phyloP scores from a whole-genome alignment of 306 rosid genomes.

The Begonia masoniana region DNA sequence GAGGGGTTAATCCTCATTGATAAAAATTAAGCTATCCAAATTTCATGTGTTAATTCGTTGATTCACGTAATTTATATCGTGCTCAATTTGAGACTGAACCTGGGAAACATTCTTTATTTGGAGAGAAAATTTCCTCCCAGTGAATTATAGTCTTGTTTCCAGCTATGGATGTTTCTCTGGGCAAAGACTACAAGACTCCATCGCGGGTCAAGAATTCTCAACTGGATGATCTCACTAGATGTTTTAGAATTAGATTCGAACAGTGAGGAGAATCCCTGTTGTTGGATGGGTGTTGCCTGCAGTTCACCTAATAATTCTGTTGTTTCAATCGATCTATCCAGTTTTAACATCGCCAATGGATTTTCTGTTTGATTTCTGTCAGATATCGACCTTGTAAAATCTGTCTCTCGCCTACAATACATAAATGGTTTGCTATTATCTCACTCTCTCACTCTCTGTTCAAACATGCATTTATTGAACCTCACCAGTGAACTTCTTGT shows the following conservation, averaged over 20 bases:
- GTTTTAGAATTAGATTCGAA: constrained; percentile 36
- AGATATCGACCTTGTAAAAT: constrained; percentile 39
- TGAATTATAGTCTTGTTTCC: neutral
- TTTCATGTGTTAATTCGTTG: too few relatives aligned
- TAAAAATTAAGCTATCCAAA: too few relatives aligned
- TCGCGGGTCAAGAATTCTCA: constrained; percentile 36
- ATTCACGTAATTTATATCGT: too few relatives aligned
- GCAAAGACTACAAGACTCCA: constrained; percentile 31
- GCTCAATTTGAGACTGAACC: too few relatives aligned
- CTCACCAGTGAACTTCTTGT: constrained; percentile 42
- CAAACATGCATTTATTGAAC: constrained; percentile 36
- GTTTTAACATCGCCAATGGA: constrained; percentile 21
- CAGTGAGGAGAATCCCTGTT: constrained; percentile 26
- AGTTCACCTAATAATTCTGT: constrained; percentile 19
- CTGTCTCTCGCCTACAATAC: constrained; percentile 21
- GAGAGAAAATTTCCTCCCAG: too few relatives aligned
- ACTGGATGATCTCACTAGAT: constrained; percentile 34
- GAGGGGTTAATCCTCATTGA: too few relatives aligned
- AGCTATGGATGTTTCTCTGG: constrained; percentile 5
- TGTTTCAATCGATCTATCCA: constrained; percentile 35
- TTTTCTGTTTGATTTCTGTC: constrained; percentile 61
- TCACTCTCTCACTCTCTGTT: constrained; percentile 33
- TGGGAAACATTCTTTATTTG: too few relatives aligned
- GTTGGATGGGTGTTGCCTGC: constrained; percentile 65
- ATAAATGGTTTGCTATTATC: constrained; percentile 34